Percentiles rank a stretch among this genome's conserved stretches.
phyloP scores from a whole-genome alignment of 768 basidiomycete species.

The Termitomyces sp. region DNA sequence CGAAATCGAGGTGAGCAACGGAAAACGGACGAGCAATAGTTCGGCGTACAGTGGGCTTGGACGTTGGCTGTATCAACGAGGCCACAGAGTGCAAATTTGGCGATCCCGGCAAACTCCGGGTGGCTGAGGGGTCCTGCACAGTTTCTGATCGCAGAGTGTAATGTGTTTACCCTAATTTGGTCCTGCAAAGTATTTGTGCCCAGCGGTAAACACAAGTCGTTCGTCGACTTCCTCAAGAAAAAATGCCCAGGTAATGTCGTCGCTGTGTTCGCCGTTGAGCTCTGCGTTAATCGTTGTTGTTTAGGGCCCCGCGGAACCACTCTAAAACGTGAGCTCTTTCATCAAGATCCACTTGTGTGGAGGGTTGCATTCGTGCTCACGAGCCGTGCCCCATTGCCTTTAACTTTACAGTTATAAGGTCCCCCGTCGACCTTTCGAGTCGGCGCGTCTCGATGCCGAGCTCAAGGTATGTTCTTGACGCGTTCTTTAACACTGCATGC shows the following conservation, averaged over 20 bases:
- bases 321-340: conserved; percentile 84
- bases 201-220: conserved; percentile 22
- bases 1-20: conserved; percentile 16
- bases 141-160: conserved; percentile 43
- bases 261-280: conserved; percentile 9
- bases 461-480: conserved; percentile 70
- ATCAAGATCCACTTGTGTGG: conserved; percentile 70
- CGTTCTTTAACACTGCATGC: neutral
- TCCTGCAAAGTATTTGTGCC: conserved; percentile 19
- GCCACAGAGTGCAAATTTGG: conserved; percentile 23
- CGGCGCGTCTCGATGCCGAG: conserved; percentile 98
- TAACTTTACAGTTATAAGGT: conserved; percentile 88
- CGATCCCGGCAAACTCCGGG: conserved; percentile 52
- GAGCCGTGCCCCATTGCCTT: conserved; percentile 63
- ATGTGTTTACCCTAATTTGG: conserved; percentile 38
- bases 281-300: conserved; percentile 25
- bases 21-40: conserved; percentile 12
- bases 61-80: conserved; percentile 39
- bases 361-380: conserved; percentile 65
- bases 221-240: conserved; percentile 53
- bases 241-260: conserved; percentile 79
- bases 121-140: conserved; percentile 65
- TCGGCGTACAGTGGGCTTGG: conserved; percentile 49
- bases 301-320: conserved; percentile 88
- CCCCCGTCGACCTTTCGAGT: conserved; percentile 95